Percentiles rank a stretch among this genome's conserved stretches.
Conservation (phyloP, 2,329 filamentous ascomycete genomes). For the Cladobotryum mycophilum region DNA sequence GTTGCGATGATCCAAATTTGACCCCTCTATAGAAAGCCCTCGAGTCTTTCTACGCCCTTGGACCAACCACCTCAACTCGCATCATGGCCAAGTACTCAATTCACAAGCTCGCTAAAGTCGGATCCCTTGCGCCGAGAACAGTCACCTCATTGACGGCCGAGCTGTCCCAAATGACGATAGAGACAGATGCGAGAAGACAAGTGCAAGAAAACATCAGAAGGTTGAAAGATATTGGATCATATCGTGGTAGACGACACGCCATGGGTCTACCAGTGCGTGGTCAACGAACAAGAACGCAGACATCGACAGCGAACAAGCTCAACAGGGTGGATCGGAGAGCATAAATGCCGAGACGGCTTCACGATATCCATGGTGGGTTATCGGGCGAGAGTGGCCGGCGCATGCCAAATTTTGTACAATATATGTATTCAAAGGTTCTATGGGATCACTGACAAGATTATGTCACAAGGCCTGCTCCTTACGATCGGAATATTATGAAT, state of each 20-base stretch:
- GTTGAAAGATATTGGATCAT: constrained; percentile 84
- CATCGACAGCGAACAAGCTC: constrained; percentile 53
- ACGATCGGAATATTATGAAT: background rate
- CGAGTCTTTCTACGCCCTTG: constrained; percentile 80
- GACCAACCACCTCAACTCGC: constrained; percentile 59
- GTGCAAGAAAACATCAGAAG: constrained; percentile 80
- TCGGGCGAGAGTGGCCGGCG: background rate
- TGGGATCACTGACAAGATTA: too few relatives aligned
- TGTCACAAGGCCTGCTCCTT: background rate
- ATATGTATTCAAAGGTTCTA: constrained; percentile 22
- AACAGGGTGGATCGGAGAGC: constrained; percentile 46
- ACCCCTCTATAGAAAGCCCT: constrained; percentile 55
- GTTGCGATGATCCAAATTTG: background rate
- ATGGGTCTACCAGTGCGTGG: constrained; percentile 88
- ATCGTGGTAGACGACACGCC: constrained; percentile 83
- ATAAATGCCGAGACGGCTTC: constrained; percentile 9
- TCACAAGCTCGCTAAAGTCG: constrained; percentile 74
- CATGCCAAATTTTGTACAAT: constrained; percentile 19
- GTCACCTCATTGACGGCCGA: constrained; percentile 78
- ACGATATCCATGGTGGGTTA: too few relatives aligned
- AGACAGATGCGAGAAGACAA: constrained; percentile 74
- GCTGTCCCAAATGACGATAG: constrained; percentile 85
- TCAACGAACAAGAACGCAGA: constrained; percentile 78
- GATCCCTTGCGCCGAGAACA: constrained; percentile 66
- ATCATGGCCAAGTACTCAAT: constrained; percentile 88